Conservation (phyloP, 1,139 yeast species). For the Casaregolazyma lundiana region DNA sequence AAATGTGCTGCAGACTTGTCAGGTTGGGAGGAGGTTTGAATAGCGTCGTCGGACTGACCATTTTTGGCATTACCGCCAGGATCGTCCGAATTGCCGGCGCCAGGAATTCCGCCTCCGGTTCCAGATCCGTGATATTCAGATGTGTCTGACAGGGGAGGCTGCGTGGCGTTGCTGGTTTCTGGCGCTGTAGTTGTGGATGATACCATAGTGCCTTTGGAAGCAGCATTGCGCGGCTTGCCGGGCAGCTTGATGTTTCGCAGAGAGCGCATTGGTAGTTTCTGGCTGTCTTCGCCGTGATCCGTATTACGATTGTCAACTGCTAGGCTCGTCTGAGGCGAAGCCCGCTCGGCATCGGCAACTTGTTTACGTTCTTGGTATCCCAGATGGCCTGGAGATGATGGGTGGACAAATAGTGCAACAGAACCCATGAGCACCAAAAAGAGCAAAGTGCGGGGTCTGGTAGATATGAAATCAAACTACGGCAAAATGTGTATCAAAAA, state of each 20-base stretch:
- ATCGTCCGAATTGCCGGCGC: too few relatives aligned
- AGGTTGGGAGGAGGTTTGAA: conserved; percentile 1
- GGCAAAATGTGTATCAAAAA: neutral
- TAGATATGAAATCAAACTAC: too few relatives aligned
- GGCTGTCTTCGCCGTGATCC: neutral
- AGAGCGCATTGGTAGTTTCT: neutral
- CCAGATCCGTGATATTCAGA: too few relatives aligned
- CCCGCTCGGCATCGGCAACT: neutral
- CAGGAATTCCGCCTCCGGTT: too few relatives aligned
- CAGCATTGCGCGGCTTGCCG: too few relatives aligned
- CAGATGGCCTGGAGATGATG: too few relatives aligned
- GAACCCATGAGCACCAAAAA: conserved; percentile 2
- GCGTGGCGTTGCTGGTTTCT: neutral
- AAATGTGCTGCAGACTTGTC: neutral
- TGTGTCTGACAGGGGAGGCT: too few relatives aligned
- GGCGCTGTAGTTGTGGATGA: neutral
- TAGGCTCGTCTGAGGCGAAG: neutral
- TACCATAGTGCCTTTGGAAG: neutral
- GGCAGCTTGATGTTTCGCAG: too few relatives aligned
- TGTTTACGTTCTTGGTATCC: neutral
- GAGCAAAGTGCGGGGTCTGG: too few relatives aligned
- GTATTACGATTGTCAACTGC: neutral
- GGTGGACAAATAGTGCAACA: neutral
- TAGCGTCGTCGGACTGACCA: too few relatives aligned
- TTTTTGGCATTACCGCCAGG: too few relatives aligned